Base-by-base conservation (phyloP, 2,329 filamentous ascomycete species). In the Diaporthe sp. region DNA sequence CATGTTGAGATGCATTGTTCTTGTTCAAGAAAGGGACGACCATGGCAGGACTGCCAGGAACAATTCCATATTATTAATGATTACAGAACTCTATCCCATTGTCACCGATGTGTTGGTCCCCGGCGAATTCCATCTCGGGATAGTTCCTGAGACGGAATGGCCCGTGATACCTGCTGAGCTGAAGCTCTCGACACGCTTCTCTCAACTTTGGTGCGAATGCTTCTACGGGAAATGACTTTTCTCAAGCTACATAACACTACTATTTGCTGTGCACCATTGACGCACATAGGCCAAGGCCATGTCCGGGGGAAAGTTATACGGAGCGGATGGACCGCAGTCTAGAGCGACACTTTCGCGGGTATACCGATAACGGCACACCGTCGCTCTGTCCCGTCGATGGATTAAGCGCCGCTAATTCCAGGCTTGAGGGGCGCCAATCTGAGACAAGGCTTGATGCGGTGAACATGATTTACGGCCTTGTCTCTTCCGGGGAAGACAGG, bases 391-490 rank as follows among this genome's bases (percentile, higher is more conserved):
- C 39, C 31, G 22, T 47, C 17, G 25, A 42, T 49, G 5, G 7
- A 53, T 42, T 55, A 42, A 55, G 49, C 13, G 47, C 47, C 49
- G 49, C 49, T 42, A 42, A 15, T 42, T 9, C 22, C 13, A 31
- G 15, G 22, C 34, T 31, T 28, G 2, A 39, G 49, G 28, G 25
- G 34, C n/a, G 31, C 65, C 63, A 39, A 68, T 22, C 37, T 53
- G 65, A 70, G 65, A 70, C 65, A 70, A n/a, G 65, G 65, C 49
- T 42, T 70, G 49, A 42, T 70, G 49, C 34, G 65, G 65, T 70
- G 34, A 70, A n/a, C 20, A n/a, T 6, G 61, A 34, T 49, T 47
- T n/a, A 67, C 28, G 61, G 61, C 61, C 25, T 67, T 44, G 22
- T 55, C 65, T 42, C 28, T 65, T 68, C 47, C 49, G 47, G n/a